Percentiles rank a stretch among this genome's conserved stretches.
Conservation (phyloP, 192 early-diverging fungal genomes). For the Hyaloraphidium curvatum region DNA sequence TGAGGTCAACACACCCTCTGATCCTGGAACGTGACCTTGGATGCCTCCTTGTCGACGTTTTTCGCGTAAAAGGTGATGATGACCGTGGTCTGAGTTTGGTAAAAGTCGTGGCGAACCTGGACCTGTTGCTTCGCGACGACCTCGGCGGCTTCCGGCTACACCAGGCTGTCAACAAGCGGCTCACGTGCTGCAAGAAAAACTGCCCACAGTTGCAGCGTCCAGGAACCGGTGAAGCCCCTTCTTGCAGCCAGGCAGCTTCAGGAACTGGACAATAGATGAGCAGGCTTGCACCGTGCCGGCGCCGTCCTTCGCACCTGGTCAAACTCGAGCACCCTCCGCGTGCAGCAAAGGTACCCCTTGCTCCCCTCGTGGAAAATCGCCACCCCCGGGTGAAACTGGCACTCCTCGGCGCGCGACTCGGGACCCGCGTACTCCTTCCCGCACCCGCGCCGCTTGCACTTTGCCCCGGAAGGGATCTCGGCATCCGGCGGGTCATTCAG, state of each 20-base stretch:
- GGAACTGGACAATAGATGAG: too few relatives aligned
- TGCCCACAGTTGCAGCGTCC: not conserved
- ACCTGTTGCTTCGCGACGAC: conserved; percentile 23
- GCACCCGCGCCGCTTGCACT: conserved; percentile 74
- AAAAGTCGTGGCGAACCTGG: conserved; percentile 81
- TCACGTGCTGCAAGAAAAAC: not conserved
- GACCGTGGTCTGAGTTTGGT: conserved; percentile 70
- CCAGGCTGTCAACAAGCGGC: too few relatives aligned
- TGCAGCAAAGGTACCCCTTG: conserved; percentile 96
- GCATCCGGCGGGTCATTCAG: conserved; percentile 60
- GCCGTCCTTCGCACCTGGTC: too few relatives aligned
- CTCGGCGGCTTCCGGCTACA: not conserved
- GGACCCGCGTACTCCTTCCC: conserved; percentile 39
- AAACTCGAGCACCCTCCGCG: conserved; percentile 87
- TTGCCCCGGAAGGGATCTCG: conserved; percentile 43
- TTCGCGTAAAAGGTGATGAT: conserved; percentile 88
- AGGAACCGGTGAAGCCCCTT: conserved; percentile 83
- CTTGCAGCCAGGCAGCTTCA: conserved; percentile 84
- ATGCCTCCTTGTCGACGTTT: conserved; percentile 52
- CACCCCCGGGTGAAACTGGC: conserved; percentile 70
- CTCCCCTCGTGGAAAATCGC: conserved; percentile 96
- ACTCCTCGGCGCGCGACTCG: conserved; percentile 29
- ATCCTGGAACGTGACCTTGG: conserved; percentile 44
- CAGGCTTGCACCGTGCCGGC: too few relatives aligned
- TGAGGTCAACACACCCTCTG: conserved; percentile 22